phyloP scores from a whole-genome alignment of 1,139 yeast species.

The Hyphopichia pseudoburtonii region DNA sequence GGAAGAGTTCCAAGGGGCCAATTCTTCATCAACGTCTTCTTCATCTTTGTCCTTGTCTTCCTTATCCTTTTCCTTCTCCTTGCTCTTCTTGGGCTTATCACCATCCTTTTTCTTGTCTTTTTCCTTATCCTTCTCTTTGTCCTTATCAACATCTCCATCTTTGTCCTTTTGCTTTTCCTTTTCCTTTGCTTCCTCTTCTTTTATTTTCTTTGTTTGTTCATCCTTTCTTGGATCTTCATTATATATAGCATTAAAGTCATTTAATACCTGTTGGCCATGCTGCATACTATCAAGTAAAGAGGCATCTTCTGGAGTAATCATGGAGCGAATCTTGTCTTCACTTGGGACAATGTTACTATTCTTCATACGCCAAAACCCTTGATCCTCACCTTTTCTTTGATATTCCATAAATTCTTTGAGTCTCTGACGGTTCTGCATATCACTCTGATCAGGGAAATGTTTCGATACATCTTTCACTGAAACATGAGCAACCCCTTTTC shows the following conservation, averaged over 20 bases:
- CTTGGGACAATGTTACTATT: constrained; percentile 64
- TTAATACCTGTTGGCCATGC: constrained; percentile 81
- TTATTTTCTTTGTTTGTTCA: constrained; percentile 17
- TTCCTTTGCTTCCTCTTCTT: constrained; percentile 23
- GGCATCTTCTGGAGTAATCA: constrained; percentile 92
- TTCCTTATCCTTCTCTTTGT: constrained; percentile 12
- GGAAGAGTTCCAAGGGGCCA: constrained; percentile 92
- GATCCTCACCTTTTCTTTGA: constrained; percentile 92
- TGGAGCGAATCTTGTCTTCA: constrained; percentile 76
- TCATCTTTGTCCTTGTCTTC: constrained; percentile 28
- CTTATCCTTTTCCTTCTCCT: constrained; percentile 36
- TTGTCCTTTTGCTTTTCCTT: constrained; percentile 37
- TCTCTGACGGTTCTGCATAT: constrained; percentile 95
- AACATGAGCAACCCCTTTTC: constrained; percentile 70
- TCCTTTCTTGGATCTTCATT: constrained; percentile 32
- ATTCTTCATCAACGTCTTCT: constrained; percentile 72
- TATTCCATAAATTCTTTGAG: constrained; percentile 98
- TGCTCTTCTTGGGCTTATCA: constrained; percentile 22
- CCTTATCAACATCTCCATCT: constrained; percentile 15
- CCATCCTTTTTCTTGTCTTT: constrained; percentile 26
- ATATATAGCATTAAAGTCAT: constrained; percentile 63
- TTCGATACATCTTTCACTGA: constrained; percentile 84
- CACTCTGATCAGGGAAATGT: constrained; percentile 96
- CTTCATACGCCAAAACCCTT: constrained; percentile 92
- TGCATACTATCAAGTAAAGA: constrained; percentile 89